Conservation (phyloP, 2,329 filamentous ascomycete species). For the Diplodia intermedia region DNA sequence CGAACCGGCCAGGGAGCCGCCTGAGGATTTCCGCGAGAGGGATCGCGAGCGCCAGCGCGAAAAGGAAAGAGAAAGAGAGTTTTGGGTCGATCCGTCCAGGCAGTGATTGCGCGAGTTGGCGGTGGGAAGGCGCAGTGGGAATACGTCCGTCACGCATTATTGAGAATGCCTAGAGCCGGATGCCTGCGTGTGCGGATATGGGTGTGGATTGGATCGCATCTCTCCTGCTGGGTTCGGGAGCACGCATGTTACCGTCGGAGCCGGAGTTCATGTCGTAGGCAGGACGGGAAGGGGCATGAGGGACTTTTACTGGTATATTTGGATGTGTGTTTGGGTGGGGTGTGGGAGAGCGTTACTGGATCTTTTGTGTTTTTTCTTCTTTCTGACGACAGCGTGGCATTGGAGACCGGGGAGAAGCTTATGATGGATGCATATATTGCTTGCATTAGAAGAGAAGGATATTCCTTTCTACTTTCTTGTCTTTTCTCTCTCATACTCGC, state of each 20-base stretch:
- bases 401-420: neutral
- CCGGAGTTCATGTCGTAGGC: conserved; percentile 2
- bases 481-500: neutral
- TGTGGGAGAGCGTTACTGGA: conserved; percentile 1
- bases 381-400: conserved; percentile 10
- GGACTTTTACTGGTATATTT: neutral
- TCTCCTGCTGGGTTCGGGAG: neutral
- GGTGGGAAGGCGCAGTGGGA: neutral
- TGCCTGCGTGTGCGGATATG: neutral
- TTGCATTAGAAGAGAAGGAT: conserved; percentile 21
- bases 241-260: neutral
- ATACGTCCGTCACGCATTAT: neutral
- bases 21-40: conserved; percentile 21
- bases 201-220: neutral
- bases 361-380: neutral
- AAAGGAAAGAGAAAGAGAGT: conserved; percentile 24
- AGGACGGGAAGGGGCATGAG: neutral
- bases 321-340: neutral
- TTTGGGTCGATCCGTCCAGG: conserved; percentile 26
- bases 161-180: neutral
- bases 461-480: neutral
- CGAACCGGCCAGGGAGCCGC: conserved; percentile 15
- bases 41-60: conserved; percentile 24
- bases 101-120: neutral
- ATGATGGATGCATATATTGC: conserved; percentile 19